Evolutionary conservation across 2,329 filamentous ascomycete species (phyloP), one percentile per base, ranked within the genome.

Genomic region (Amphichorda felina): DNA sequence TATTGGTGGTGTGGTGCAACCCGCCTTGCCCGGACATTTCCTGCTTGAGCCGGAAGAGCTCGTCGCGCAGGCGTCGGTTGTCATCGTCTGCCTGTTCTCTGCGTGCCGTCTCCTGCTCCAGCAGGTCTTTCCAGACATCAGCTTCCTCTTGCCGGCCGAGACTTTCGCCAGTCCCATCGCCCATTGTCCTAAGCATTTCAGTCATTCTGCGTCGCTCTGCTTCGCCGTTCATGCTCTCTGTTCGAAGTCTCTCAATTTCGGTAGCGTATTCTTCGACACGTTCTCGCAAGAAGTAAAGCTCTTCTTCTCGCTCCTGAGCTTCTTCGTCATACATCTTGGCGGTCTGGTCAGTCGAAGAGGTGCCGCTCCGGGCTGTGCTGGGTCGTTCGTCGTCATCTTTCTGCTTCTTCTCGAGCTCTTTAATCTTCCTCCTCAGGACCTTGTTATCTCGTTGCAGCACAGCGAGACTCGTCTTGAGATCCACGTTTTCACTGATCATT

Each of bases 401-500:
- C 10, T 88, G 58, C 47, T 82, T 80, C 51, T 83, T 85, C 58
- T 96, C 88, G 32, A 96, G 61, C 47, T 95, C 87, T 49, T 88
- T 84, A 39, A 94, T 71, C 44, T 82, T 79, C 41, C 82, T 78
- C 16, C 86, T 79, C 38, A 96, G 58, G 15, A 79, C 69, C 54
- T 93, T 91, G 53, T 86, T 91, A 50, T 98, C 91, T 43, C 93
- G 85, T 56, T 94, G 86, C 39, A 91, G 70, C 25, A 91, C 84
- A 4, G 89, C 78, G 30, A 95, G 74, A 41, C 84, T 85, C 0
- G 89, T 94, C 57, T 93, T 91, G 33, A 96, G 71, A 53, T 95
- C 87, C 4, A 96, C 89, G 49, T 95, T 98, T 57, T 95, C 89
- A 30, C 86, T 87, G 48, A 96, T 94, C 80, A 95, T 93, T 55